Base-by-base conservation (phyloP, 1,139 yeast species). In the Geotrichum armillariae region DNA sequence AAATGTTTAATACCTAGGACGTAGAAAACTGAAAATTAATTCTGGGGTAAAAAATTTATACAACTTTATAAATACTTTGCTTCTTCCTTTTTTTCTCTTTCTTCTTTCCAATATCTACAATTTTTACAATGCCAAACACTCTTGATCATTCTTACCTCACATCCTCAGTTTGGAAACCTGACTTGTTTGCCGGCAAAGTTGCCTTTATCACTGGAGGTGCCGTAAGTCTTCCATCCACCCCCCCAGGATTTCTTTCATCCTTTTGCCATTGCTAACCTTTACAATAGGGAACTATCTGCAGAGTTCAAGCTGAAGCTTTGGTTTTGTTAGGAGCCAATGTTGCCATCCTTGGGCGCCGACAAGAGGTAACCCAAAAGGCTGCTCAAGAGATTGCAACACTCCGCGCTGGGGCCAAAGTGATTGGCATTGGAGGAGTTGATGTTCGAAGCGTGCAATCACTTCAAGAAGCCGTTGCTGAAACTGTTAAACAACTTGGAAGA, bases 161-260 rank as follows among this genome's bases (percentile, higher is more conserved):
- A 40, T 61, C 59, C 35, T 46, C 61, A 41, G 62, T 64, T 22
- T 72, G 76, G 77, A 83, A 81, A 59, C 77, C 82, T 1, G 83
- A 79, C 57, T 61, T 89, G 34, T 89, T 89, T 70, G 73, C 79
- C 51, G 94, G 87, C 23, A 90, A 89, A 66, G 96, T 88, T 1
- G 95, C 82, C 11, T 86, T 90, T 61, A 86, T 90, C 49, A 91
- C 97, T 1, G 98, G 98, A 1, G 97, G 97, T 21, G 94, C 96
- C 1, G 48, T 45, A 37, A 25, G 29, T 25, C 29, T 25, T 11
- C 29, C 20, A 36, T 45, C 17, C 14, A 16, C 17, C n/a, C 17
- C 41, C 7, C 9, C 14, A 16, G 12, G n/a, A n/a, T n/a, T n/a
- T n/a, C n/a, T n/a, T n/a, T n/a, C n/a, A n/a, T n/a, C n/a, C n/a